phyloP scores from a whole-genome alignment of 2,329 filamentous ascomycete species.

The Ceratocystis ficicola region DNA sequence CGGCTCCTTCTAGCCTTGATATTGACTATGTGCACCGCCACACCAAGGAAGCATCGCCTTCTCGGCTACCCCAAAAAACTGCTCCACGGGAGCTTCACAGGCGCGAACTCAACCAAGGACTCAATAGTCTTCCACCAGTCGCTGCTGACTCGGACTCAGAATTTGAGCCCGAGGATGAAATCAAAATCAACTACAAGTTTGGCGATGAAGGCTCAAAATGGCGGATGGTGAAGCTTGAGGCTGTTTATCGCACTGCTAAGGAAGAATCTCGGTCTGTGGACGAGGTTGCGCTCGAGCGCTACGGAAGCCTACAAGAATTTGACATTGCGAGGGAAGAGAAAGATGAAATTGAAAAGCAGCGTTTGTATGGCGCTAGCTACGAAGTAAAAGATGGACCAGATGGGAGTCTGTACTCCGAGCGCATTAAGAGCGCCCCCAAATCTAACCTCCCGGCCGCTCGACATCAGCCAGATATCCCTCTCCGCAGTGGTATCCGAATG shows the following conservation, averaged over 20 bases:
- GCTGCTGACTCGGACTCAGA: conserved; percentile 39
- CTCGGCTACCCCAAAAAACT: conserved; percentile 44
- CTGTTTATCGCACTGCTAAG: conserved; percentile 67
- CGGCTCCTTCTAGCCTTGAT: conserved; percentile 66
- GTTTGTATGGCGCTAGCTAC: conserved; percentile 74
- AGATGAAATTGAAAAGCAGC: conserved; percentile 72
- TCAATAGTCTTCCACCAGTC: conserved; percentile 39
- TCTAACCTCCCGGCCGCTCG: neutral
- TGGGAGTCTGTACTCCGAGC: conserved; percentile 72
- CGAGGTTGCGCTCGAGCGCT: conserved; percentile 70
- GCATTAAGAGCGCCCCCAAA: conserved; percentile 38
- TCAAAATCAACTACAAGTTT: conserved; percentile 61
- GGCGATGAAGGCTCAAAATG: conserved; percentile 83
- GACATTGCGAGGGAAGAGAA: conserved; percentile 90
- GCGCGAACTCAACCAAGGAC: conserved; percentile 62
- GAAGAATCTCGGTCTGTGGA: conserved; percentile 62
- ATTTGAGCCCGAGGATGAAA: conserved; percentile 39
- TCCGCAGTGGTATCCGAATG: conserved; percentile 19
- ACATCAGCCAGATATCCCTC: conserved; percentile 3
- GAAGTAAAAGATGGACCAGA: conserved; percentile 75
- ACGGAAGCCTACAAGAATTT: conserved; percentile 69
- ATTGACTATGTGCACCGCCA: conserved; percentile 69
- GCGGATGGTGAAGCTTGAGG: conserved; percentile 91
- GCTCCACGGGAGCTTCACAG: conserved; percentile 57
- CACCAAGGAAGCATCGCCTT: conserved; percentile 42